Base-by-base conservation (phyloP, 768 basidiomycete species). In the Lentinula sp. region DNA sequence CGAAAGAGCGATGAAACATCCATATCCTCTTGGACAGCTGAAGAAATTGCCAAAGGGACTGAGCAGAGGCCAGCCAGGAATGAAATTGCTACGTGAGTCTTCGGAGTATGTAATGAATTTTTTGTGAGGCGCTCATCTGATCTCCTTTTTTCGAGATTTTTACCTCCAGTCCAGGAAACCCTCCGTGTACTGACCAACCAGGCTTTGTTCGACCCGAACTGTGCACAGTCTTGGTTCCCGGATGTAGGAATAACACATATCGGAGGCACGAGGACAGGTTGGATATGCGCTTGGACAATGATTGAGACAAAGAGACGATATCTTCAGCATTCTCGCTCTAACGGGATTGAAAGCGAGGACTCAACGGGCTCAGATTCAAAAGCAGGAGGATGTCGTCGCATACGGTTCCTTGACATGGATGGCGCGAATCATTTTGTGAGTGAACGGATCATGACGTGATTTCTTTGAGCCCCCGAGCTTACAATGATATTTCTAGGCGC, bases 261-360 rank as follows among this genome's bases (percentile, higher is more conserved):
- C 15, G 39, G 45, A 20, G 62, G 20, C 35, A 54, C 46, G 4
- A 37, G 59, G 9, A 41, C 52, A 10, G 42, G n/a, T 28, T 66
- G 65, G 65, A 37, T 41, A 6, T 51, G 48, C 9, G 59, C 48
- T 8, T 66, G 57, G 54, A 60, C 37, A 3, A 20, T 39, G 15
- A 59, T 61, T 12, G 62, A 65, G 57, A 63, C 62, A 6, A 54
- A 65, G 51, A 49, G 46, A 54, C 13, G 59, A 39, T 62, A 64
- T 46, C 28, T 41, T 4, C 20, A 49, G 3, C 23, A 20, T 23
- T 8, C 4, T 23, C 15, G 12, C 18, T n/a, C 50, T 35, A 1
- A 23, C 45, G 9, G 45, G 8, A 28, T 20, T 7, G 8, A 20
- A 46, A 46, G 46, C 57, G n/a, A n/a, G 32, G 66, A 64, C 2